Conservation (phyloP, 257 asterid species). For the Fraxinus americana region DNA sequence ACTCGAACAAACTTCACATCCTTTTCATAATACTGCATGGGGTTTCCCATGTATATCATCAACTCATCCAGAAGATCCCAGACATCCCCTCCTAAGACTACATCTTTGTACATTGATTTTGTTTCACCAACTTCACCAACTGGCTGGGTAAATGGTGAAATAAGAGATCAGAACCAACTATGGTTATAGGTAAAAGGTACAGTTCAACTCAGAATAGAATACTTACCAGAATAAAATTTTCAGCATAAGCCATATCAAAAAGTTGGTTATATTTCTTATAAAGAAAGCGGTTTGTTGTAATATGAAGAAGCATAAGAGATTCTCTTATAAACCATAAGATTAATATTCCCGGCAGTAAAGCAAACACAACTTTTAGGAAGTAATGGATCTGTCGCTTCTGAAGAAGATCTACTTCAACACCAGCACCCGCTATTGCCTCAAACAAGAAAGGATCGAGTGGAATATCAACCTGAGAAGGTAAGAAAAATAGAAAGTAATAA, state of each 20-base stretch:
- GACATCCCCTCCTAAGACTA: constrained; percentile 97
- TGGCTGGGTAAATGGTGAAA: constrained; percentile 66
- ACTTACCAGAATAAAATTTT: constrained; percentile 88
- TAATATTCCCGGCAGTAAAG: constrained; percentile 86
- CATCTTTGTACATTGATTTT: constrained; percentile 88
- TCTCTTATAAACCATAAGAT: constrained; percentile 89
- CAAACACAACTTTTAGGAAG: constrained; percentile 72
- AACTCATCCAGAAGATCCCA: constrained; percentile 98
- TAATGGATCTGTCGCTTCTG: constrained; percentile 87
- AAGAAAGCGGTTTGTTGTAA: constrained; percentile 74
- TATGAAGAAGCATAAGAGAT: constrained; percentile 78
- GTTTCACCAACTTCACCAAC: constrained; percentile 85
- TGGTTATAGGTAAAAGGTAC: constrained; percentile 15
- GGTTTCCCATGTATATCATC: constrained; percentile 94
- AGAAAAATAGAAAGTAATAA: constrained; percentile 26
- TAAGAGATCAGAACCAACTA: not conserved
- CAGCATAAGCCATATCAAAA: constrained; percentile 87
- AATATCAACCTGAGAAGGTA: constrained; percentile 76
- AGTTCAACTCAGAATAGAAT: constrained; percentile 7
- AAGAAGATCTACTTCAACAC: constrained; percentile 91
- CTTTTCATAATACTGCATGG: constrained; percentile 92
- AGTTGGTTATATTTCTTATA: constrained; percentile 88
- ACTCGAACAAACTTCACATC: constrained; percentile 96
- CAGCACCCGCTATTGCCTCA: constrained; percentile 90
- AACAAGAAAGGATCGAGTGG: constrained; percentile 97